phyloP scores from a whole-genome alignment of 495 filamentous ascomycete genomes.

The Penicillium goetzii region DNA sequence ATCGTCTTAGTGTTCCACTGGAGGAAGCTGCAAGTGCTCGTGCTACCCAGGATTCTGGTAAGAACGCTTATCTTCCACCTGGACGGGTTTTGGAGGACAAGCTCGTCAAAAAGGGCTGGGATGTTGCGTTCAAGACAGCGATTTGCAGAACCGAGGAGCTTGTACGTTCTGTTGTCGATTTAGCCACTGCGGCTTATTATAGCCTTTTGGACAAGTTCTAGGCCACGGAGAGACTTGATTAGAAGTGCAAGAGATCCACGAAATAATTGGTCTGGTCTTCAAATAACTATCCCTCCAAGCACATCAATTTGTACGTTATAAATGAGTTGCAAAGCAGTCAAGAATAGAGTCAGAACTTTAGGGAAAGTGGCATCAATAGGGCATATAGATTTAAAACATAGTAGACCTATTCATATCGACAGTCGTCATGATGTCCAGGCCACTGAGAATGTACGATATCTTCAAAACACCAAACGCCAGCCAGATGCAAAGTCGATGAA shows the following conservation, averaged over 20 bases:
- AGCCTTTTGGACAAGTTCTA: conserved; percentile 16
- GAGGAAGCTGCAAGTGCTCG: conserved; percentile 1
- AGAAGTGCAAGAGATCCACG: not conserved
- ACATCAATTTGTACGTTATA: not conserved
- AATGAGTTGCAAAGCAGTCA: not conserved
- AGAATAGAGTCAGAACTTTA: not conserved
- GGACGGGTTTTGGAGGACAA: conserved; percentile 39
- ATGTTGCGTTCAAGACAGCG: conserved; percentile 21
- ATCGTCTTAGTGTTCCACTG: conserved; percentile 46
- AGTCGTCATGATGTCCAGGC: conserved; percentile 18
- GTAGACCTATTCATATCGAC: conserved; percentile 13
- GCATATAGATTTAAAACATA: conserved; percentile 10
- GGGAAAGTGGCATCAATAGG: not conserved
- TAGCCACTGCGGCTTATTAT: conserved; percentile 14
- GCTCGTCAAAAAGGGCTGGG: conserved; percentile 21
- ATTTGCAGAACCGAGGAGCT: conserved; percentile 28
- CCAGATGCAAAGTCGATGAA: conserved; percentile 34
- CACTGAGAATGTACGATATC: conserved; percentile 24
- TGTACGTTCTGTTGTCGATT: conserved; percentile 8
- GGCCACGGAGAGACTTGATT: conserved; percentile 24
- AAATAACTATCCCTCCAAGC: not conserved
- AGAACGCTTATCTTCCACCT: conserved; percentile 22
- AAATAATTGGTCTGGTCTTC: not conserved
- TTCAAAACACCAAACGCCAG: conserved; percentile 37
- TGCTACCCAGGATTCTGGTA: conserved; percentile 1